phyloP scores from a whole-genome alignment of 2,329 filamentous ascomycete species.

The Ceratocystis diversiconidia region DNA sequence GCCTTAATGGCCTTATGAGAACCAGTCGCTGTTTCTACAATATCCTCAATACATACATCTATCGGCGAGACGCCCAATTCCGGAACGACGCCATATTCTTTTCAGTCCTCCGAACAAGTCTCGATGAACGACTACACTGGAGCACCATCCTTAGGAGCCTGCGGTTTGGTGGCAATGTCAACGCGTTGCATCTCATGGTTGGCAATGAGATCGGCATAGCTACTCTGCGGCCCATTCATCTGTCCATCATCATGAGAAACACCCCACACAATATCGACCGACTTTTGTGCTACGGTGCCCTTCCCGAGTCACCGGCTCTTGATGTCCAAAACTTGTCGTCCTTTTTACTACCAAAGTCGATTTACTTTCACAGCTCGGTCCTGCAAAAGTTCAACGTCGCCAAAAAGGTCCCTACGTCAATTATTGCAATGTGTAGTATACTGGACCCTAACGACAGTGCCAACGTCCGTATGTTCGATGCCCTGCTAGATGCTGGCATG shows the following conservation, averaged over 20 bases:
- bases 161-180: conserved; percentile 7
- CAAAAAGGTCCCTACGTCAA: conserved; percentile 5
- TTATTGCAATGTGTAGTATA: conserved; percentile 7
- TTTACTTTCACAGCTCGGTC: conserved; percentile 5
- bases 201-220: not conserved
- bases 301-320: not conserved
- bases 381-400: not conserved
- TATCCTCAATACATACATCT: conserved; percentile 8
- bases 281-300: conserved; percentile 6
- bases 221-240: conserved; percentile 11
- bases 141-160: conserved; percentile 7
- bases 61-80: not conserved
- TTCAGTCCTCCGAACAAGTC: not conserved
- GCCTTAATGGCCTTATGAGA: conserved; percentile 4
- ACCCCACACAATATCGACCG: conserved; percentile 4
- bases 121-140: not conserved
- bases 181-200: conserved; percentile 5
- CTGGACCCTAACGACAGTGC: not conserved
- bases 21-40: not conserved
- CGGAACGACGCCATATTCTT: conserved; percentile 8
- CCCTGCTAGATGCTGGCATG: conserved; percentile 9
- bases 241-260: conserved; percentile 7
- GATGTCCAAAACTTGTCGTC: not conserved
- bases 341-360: not conserved
- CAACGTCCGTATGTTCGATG: conserved; percentile 7